Evolutionary conservation across 2,329 filamentous ascomycete species (phyloP).

Genomic region (Verruconis gallopava): DNA sequence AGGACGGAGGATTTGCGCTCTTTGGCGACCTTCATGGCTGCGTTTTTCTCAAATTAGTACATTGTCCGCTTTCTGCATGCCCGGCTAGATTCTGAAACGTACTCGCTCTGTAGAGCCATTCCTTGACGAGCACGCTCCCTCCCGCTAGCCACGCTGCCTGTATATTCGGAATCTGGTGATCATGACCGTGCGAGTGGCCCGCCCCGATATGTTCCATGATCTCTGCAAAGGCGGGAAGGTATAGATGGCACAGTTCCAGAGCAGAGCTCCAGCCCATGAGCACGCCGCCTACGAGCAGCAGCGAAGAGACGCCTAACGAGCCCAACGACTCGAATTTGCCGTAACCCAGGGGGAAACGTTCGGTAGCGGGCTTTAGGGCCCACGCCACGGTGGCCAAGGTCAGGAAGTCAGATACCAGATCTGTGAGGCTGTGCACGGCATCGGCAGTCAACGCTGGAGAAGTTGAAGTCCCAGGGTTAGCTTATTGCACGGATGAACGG

Average conservation of each 20-base stretch:
- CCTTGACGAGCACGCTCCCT: slow-evolving; percentile 82
- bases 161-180: slow-evolving; percentile 53
- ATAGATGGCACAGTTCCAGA: slow-evolving; percentile 41
- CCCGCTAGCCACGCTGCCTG: slow-evolving; percentile 91
- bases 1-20: slow-evolving; percentile 93
- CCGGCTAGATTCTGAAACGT: not conserved
- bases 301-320: slow-evolving; percentile 80
- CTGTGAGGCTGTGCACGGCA: slow-evolving; percentile 88
- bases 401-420: slow-evolving; percentile 87
- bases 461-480: not conserved
- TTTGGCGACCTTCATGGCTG: slow-evolving; percentile 87
- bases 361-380: slow-evolving; percentile 74
- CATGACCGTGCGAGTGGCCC: slow-evolving; percentile 43
- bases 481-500: slow-evolving; percentile 3
- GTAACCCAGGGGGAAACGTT: slow-evolving; percentile 78
- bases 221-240: slow-evolving; percentile 9
- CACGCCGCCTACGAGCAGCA: slow-evolving; percentile 76
- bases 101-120: slow-evolving; percentile 96
- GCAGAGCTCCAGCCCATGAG: slow-evolving; percentile 67
- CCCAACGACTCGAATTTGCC: slow-evolving; percentile 97
- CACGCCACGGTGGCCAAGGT: slow-evolving; percentile 90
- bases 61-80: not conserved
- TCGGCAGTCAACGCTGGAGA: slow-evolving; percentile 66
- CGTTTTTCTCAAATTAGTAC: not conserved
- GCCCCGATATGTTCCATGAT: slow-evolving; percentile 7